Conservation (phyloP, 2,329 filamentous ascomycete species). For the Arthrobotrys musiformis region DNA sequence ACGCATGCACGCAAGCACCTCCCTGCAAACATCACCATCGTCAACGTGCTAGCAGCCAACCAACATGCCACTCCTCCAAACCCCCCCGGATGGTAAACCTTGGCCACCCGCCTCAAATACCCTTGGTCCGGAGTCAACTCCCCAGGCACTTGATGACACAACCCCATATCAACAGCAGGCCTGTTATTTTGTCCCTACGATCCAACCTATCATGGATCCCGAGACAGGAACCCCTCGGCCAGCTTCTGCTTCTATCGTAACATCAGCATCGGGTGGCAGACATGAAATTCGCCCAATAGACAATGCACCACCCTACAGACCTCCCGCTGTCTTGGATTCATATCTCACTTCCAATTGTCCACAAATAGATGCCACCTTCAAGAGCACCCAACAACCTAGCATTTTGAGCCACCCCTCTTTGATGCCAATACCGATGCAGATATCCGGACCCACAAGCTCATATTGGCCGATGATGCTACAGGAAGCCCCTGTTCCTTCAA, state of each 20-base stretch:
- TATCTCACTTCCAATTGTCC: not conserved
- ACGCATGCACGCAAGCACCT: not conserved
- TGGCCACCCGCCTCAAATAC: not conserved
- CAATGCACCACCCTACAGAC: not conserved
- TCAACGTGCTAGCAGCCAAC: not conserved
- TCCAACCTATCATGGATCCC: not conserved
- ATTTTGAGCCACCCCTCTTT: not conserved
- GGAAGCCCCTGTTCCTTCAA: not conserved
- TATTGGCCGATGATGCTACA: not conserved
- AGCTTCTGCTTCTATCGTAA: not conserved
- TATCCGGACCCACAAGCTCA: not conserved
- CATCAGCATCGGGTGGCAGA: not conserved
- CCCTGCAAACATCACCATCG: not conserved
- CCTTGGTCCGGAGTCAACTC: not conserved
- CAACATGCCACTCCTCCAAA: slow-evolving; percentile 3
- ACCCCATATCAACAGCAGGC: not conserved
- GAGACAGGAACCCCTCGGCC: not conserved
- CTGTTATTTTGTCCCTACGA: not conserved
- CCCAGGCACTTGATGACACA: not conserved
- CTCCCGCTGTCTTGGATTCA: not conserved
- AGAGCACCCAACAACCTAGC: not conserved
- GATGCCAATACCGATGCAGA: not conserved
- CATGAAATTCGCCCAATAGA: not conserved
- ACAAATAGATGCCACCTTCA: not conserved
- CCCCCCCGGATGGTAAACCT: not conserved